Percentiles rank a stretch among this genome's conserved stretches.
Evolutionary conservation across 2,329 filamentous ascomycete species (phyloP).

Genomic region (Aspergillus melleus): DNA sequence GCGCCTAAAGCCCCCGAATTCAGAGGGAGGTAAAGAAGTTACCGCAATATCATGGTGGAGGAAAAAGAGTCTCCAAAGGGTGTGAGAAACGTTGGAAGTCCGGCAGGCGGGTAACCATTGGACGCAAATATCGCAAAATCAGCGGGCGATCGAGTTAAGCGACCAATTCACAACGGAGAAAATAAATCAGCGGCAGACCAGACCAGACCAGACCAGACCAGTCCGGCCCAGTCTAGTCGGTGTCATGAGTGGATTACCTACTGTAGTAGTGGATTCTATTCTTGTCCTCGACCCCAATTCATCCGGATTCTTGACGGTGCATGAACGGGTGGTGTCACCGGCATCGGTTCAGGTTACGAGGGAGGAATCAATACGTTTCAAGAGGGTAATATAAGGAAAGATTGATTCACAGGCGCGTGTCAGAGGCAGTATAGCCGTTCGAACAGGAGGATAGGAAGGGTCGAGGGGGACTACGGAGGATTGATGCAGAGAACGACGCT

Average conservation of each 20-base stretch:
- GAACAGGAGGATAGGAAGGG: no score
- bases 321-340: conserved; percentile 21
- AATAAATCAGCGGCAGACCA: neutral
- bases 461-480: no score
- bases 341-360: neutral
- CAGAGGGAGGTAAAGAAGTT: neutral
- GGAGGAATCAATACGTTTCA: neutral
- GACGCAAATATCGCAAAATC: neutral
- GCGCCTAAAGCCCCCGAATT: neutral
- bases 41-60: neutral
- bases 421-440: no score
- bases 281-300: neutral
- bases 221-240: neutral
- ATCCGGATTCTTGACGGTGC: conserved; percentile 4
- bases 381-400: neutral
- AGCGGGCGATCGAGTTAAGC: conserved; percentile 2
- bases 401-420: no score
- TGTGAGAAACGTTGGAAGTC: neutral
- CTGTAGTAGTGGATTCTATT: neutral
- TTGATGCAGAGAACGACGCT: no score
- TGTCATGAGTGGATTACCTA: neutral
- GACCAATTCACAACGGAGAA: neutral
- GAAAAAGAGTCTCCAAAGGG: neutral
- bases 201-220: neutral
- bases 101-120: neutral